Percentiles rank a stretch among this genome's conserved stretches.
Conservation (phyloP, 345 rosid species). For the Durio zibethinus region DNA sequence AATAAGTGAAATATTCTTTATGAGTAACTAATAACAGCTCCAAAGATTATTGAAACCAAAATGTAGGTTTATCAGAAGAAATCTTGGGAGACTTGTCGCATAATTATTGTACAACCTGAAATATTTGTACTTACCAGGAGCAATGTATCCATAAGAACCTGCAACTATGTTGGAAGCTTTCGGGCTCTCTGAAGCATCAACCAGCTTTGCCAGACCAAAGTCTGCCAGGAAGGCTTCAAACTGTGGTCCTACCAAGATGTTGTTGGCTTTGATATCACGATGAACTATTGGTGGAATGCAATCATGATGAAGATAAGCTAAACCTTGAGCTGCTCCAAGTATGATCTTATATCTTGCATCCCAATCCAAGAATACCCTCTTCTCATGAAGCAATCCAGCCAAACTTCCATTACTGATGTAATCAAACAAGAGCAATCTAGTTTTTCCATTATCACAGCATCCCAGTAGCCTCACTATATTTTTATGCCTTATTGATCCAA, state of each 20-base stretch:
- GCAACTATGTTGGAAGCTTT: constrained; percentile 49
- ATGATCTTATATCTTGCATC: constrained; percentile 62
- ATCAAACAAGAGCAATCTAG: constrained; percentile 60
- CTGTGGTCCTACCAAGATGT: constrained; percentile 62
- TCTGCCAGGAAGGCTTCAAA: constrained; percentile 70
- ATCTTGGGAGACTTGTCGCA: background rate
- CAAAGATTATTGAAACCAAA: background rate
- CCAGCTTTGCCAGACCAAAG: constrained; percentile 66
- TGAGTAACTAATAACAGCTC: background rate
- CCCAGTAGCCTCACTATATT: constrained; percentile 73
- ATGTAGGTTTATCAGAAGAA: background rate
- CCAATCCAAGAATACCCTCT: constrained; percentile 50
- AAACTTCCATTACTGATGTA: constrained; percentile 65
- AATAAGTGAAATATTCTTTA: background rate
- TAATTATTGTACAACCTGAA: background rate
- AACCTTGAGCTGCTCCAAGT: constrained; percentile 66
- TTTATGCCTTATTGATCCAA: constrained; percentile 66
- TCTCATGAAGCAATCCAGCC: constrained; percentile 58
- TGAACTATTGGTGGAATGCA: constrained; percentile 70
- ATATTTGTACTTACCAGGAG: constrained; percentile 54
- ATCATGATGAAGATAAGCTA: constrained; percentile 74
- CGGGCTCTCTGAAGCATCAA: constrained; percentile 45
- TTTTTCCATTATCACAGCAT: constrained; percentile 55
- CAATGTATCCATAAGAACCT: constrained; percentile 79
- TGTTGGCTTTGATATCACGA: constrained; percentile 69